Evolutionary conservation across 2,329 filamentous ascomycete genomes (phyloP).

Genomic region (Diaporthe vexans): DNA sequence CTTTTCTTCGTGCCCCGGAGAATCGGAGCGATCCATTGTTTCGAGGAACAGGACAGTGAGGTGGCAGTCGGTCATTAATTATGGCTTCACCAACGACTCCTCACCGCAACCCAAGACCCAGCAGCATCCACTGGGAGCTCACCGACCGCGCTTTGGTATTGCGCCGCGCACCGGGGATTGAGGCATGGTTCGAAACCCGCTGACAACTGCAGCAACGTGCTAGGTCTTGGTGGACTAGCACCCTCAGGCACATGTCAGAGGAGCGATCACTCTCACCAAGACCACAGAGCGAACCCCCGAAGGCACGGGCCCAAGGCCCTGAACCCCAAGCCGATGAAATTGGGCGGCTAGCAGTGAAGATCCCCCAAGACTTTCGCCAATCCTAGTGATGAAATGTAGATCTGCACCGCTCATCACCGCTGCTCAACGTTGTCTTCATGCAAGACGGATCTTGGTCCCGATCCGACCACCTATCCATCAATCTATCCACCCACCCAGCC

Average conservation of each 20-base stretch:
- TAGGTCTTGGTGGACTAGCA: not conserved
- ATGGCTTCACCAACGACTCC: constrained; percentile 20
- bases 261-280: not conserved
- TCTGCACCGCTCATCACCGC: constrained; percentile 31
- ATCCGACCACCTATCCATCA: constrained; percentile 24
- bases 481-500: not conserved
- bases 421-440: constrained; percentile 19
- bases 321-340: not conserved
- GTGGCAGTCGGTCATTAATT: constrained; percentile 30
- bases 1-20: constrained; percentile 22
- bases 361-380: constrained; percentile 23
- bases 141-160: constrained; percentile 24
- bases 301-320: constrained; percentile 19
- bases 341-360: constrained; percentile 32
- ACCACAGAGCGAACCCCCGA: not conserved
- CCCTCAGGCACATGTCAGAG: constrained; percentile 27
- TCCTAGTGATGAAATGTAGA: constrained; percentile 33
- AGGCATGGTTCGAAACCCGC: not conserved
- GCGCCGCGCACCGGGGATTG: not conserved
- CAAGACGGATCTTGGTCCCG: constrained; percentile 30
- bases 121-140: constrained; percentile 20
- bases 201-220: not conserved
- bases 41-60: constrained; percentile 24
- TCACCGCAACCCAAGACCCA: constrained; percentile 30
- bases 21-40: constrained; percentile 27